Percentiles rank a stretch among this genome's conserved stretches.
Evolutionary conservation across 495 filamentous ascomycete genomes (phyloP).

Genomic region (Wilcoxina mikolae): DNA sequence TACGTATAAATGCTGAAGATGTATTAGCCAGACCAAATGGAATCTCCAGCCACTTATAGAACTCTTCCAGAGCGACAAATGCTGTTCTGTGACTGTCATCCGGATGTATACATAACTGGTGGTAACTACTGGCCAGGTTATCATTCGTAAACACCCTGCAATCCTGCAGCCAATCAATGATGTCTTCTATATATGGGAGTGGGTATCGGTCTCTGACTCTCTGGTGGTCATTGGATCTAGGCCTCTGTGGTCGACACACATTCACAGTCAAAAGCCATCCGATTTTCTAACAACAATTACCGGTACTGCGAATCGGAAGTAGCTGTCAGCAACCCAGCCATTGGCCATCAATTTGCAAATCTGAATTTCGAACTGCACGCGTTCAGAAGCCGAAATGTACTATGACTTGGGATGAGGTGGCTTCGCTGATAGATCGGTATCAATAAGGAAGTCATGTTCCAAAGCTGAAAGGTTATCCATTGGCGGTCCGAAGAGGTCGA

Average conservation of each 20-base stretch:
- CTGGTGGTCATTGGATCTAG: too few relatives aligned
- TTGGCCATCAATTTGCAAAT: background rate
- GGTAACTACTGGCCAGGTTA: conserved; percentile 17
- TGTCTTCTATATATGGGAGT: conserved; percentile 36
- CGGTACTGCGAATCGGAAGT: conserved; percentile 9
- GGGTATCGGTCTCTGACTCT: conserved; percentile 35
- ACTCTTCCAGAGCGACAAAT: background rate
- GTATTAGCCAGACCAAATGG: background rate
- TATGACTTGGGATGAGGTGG: background rate
- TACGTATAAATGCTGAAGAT: background rate
- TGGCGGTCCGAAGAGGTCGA: background rate
- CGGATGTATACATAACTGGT: background rate
- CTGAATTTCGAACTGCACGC: background rate
- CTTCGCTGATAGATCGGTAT: background rate
- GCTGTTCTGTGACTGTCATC: background rate
- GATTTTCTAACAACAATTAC: background rate
- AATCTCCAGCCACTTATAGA: background rate
- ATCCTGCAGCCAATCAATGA: conserved; percentile 23
- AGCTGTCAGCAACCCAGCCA: background rate
- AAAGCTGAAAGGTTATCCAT: background rate
- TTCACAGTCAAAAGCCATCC: conserved; percentile 12
- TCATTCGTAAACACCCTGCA: conserved; percentile 35
- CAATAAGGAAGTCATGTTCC: background rate
- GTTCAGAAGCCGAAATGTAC: background rate
- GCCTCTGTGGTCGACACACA: conserved; percentile 36